Evolutionary conservation across 495 filamentous ascomycete genomes (phyloP).

Genomic region (Aspergillus campestris): DNA sequence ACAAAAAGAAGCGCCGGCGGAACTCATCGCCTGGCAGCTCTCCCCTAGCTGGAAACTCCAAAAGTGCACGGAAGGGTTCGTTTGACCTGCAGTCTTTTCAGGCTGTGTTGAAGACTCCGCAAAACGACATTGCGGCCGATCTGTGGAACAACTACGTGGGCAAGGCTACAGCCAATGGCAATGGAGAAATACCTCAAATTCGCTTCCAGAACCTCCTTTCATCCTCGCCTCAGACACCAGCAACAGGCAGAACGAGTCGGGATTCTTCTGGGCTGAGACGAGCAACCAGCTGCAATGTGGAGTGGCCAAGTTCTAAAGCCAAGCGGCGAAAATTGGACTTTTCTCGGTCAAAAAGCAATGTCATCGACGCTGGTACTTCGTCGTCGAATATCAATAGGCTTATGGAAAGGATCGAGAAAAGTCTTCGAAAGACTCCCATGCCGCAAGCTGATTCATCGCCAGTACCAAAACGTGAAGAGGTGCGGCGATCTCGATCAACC

Average conservation of each 20-base stretch:
- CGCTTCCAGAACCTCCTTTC: slow-evolving; percentile 57
- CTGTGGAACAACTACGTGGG: slow-evolving; percentile 76
- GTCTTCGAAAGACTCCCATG: slow-evolving; percentile 35
- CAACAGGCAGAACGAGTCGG: slow-evolving; percentile 30
- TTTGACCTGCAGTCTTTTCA: slow-evolving; percentile 46
- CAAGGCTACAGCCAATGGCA: slow-evolving; percentile 31
- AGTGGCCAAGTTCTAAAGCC: slow-evolving; percentile 46
- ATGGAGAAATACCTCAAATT: slow-evolving; percentile 37
- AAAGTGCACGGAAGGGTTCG: slow-evolving; percentile 30
- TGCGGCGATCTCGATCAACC: slow-evolving; percentile 26
- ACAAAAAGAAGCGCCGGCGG: slow-evolving; percentile 60
- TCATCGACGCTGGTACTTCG: slow-evolving; percentile 37
- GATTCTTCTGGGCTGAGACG: slow-evolving; percentile 51
- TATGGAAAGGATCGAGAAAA: slow-evolving; percentile 60
- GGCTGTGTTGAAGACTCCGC: slow-evolving; percentile 59
- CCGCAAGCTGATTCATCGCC: slow-evolving; percentile 45
- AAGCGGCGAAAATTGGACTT: slow-evolving; percentile 44
- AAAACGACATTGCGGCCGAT: slow-evolving; percentile 73
- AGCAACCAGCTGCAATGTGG: slow-evolving; percentile 63
- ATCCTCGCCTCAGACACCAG: slow-evolving; percentile 59
- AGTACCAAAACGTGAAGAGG: slow-evolving; percentile 32
- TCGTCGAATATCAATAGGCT: slow-evolving; percentile 52
- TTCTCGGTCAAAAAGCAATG: slow-evolving; percentile 45
- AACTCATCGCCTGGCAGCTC: slow-evolving; percentile 78
- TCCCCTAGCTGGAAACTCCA: slow-evolving; percentile 45